Evolutionary conservation across 768 basidiomycete genomes (phyloP), one percentile per base, ranked within the genome.

Genomic region (Rhodotorula taiwanensis): DNA sequence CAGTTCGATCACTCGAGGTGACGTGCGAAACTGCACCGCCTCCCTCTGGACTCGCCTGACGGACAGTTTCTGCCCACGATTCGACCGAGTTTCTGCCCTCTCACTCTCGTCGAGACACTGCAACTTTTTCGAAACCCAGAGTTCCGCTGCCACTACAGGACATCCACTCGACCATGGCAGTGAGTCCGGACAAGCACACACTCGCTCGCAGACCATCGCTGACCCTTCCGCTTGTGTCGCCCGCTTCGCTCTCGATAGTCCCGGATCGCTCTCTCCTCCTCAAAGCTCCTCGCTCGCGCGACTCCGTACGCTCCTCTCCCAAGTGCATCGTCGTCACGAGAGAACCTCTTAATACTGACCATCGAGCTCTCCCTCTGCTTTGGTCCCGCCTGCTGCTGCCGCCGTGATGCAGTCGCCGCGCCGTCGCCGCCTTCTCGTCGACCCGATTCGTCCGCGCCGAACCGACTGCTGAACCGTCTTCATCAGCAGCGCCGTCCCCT

Each of bases 261-360:
- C 31, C 58, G 50, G 25, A 1, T 53, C 51, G n/a, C 51, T 31
- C 18, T 31, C 34, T 16, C 25, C 41, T 43, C 53, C 18, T 48
- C 30, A 59, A 59, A 41, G 16, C 27, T 59, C 42, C 41, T 59
- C 45, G 60, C 47, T 21, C 48, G 54, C 20, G 53, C 60, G 2
- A 5, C 54, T 7, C 60, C 43, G 60, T 62, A 15, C 39, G 60
- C n/a, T 15, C n/a, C n/a, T n/a, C n/a, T n/a, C n/a, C n/a, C n/a
- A n/a, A n/a, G n/a, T n/a, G n/a, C n/a, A n/a, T n/a, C n/a, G n/a
- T n/a, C n/a, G n/a, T n/a, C n/a, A n/a, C n/a, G n/a, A n/a, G n/a
- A n/a, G n/a, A n/a, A n/a, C n/a, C n/a, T n/a, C n/a, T n/a, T n/a
- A n/a, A n/a, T n/a, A n/a, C n/a, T n/a, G n/a, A n/a, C n/a, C n/a